Evolutionary conservation across 768 basidiomycete genomes (phyloP).

Genomic region (Boletus rubroflammeus): DNA sequence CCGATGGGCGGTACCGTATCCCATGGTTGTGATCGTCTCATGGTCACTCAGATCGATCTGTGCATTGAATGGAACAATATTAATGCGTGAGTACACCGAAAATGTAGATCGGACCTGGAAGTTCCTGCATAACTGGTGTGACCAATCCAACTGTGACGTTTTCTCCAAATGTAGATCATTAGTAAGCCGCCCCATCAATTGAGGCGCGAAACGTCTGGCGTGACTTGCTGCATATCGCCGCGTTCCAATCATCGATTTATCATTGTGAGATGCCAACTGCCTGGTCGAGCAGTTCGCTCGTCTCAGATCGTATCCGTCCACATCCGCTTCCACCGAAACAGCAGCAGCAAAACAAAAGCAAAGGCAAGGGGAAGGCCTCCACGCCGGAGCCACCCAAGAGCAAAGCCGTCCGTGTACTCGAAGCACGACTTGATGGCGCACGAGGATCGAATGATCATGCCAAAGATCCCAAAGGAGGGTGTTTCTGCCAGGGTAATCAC

Average conservation of each 20-base stretch:
- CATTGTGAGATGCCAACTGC: slow-evolving; percentile 8
- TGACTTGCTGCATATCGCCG: too few relatives aligned
- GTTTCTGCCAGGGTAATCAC: slow-evolving; percentile 61
- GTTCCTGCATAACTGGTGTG: too few relatives aligned
- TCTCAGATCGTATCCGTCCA: slow-evolving; percentile 53
- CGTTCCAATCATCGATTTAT: background rate
- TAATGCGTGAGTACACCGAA: too few relatives aligned
- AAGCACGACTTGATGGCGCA: slow-evolving; percentile 43
- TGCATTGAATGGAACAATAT: too few relatives aligned
- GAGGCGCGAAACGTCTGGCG: too few relatives aligned
- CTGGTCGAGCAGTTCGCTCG: slow-evolving; percentile 41
- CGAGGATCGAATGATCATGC: slow-evolving; percentile 30
- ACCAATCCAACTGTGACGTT: too few relatives aligned
- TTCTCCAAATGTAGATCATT: too few relatives aligned
- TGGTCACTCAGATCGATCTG: too few relatives aligned
- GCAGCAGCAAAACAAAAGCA: slow-evolving; percentile 20
- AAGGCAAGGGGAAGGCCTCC: slow-evolving; percentile 42
- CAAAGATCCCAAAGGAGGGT: slow-evolving; percentile 60
- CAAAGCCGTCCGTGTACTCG: slow-evolving; percentile 45
- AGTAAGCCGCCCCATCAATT: too few relatives aligned
- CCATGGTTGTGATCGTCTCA: too few relatives aligned
- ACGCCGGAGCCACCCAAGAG: slow-evolving; percentile 41
- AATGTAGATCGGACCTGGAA: too few relatives aligned
- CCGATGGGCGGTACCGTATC: too few relatives aligned
- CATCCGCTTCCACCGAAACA: slow-evolving; percentile 15